Evolutionary conservation across 495 filamentous ascomycete genomes (phyloP), one percentile per base, ranked within the genome.

Genomic region (Tuber calosporum): DNA sequence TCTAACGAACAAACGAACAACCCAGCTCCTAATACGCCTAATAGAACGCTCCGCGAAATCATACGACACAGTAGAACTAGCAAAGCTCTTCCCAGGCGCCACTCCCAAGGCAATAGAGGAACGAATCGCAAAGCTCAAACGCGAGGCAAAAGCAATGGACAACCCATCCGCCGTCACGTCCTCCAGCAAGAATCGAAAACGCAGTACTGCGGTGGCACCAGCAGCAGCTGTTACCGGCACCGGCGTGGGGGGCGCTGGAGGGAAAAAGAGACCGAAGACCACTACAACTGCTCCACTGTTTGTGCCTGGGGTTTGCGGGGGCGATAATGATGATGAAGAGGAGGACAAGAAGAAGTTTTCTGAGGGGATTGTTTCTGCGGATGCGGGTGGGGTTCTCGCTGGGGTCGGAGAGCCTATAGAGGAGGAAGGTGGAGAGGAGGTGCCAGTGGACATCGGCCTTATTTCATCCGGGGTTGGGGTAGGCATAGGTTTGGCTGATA

Each of bases 41-140:
- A 81, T 81, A 43, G 80, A 81, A 39, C 80, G 80, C 45, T 81
- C 80, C 34, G 80, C 80, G 68, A 81, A 81, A 71, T 80, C 80
- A 7, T 81, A 81, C 37, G 80, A 81, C 39, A 81, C 80, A 37
- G 79, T 79, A 37, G 77, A 79, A 69, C 67, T 81, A 66, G 73
- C 80, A 36, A 81, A 79, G 41, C 73, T 81, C 39, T 81, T 81
- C 68, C 72, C 76, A 69, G 79, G 80, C 2, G 80, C 80, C 13
- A 81, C 80, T 26, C 80, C 80, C 0, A 81, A 81, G 39, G 80
- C 80, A 43, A 81, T 81, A n/a, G 80, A 81, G 26, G 80, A 81
- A 43, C 81, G 80, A 48, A 81, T 81, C 70, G 80, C 80, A 19
- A 81, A 81, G 20, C 80, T 81, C 66, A 81, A 81, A 73, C 79